Percentiles rank a stretch among this genome's conserved stretches.
Evolutionary conservation across 2,329 filamentous ascomycete species (phyloP).

Genomic region (Hortaea sp.): DNA sequence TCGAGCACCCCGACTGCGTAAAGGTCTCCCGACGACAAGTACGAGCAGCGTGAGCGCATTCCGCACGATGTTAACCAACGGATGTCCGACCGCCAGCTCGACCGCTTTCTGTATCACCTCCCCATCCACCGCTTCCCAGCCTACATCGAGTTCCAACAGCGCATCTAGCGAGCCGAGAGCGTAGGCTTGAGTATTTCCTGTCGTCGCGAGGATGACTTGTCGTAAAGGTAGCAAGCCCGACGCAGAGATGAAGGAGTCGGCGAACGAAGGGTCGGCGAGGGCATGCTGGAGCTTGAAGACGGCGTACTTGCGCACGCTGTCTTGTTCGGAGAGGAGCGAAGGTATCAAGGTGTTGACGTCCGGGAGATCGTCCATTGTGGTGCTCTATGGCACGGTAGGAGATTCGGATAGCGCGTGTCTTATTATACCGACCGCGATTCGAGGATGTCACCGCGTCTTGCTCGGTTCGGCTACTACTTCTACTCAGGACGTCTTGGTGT

Average conservation of each 20-base stretch:
- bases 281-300: slow-evolving; percentile 95
- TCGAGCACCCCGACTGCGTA: slow-evolving; percentile 31
- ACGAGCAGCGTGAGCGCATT: slow-evolving; percentile 96
- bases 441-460: too few species aligned
- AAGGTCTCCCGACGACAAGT: slow-evolving; percentile 79
- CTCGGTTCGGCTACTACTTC: too few species aligned
- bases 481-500: too few species aligned
- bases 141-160: slow-evolving; percentile 90
- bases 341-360: slow-evolving; percentile 35
- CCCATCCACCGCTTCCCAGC: slow-evolving; percentile 79
- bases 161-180: slow-evolving; percentile 80
- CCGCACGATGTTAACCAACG: slow-evolving; percentile 90
- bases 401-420: not conserved
- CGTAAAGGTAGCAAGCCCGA: slow-evolving; percentile 75
- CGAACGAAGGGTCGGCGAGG: slow-evolving; percentile 92
- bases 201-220: slow-evolving; percentile 71
- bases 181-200: slow-evolving; percentile 91
- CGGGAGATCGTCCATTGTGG: slow-evolving; percentile 22
- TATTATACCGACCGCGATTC: not conserved
- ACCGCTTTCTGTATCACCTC: slow-evolving; percentile 66
- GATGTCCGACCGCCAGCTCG: slow-evolving; percentile 87
- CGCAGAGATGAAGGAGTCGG: slow-evolving; percentile 87
- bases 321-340: slow-evolving; percentile 46
- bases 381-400: too few species aligned
- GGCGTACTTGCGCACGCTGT: slow-evolving; percentile 94